Evolutionary conservation across 345 rosid species (phyloP), one percentile per base, ranked within the genome.

Genomic region (Eucalyptus tenuipes): DNA sequence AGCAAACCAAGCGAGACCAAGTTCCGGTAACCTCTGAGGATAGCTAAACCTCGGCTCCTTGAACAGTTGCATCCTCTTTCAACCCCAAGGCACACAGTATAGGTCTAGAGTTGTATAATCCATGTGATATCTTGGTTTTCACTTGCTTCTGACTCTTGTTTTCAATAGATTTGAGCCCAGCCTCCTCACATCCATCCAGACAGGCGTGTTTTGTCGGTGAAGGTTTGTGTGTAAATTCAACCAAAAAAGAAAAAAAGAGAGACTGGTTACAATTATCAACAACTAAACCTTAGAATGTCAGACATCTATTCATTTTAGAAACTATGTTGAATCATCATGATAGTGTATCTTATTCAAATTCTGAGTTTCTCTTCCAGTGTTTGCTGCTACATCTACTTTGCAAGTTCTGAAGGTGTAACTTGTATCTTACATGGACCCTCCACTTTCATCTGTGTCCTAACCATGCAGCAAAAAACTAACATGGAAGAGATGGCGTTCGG

Each of bases 1-100:
- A 91, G 95, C 93, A 92, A 93, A 90, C 95, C 95, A 57, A 93
- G 91, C 85, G 93, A 94, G 87, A 90, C 92, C 85, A 94, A 91
- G 94, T 91, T 91, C 87, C 92, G 89, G 24, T 92, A 89, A 92
- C 89, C 59, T 81, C 68, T n/a, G n/a, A 53, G 87, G 64, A 59
- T 55, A 52, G 87, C 87, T 44, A 14, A 49, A 85, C 87, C 87
- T 5, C 27, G 27, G 84, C 29, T 75, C 47, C 47, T 40, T 20
- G 13, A 42, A 75, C 87, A 53, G 87, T n/a, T 40, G 47, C 64
- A 40, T 86, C 42, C 87, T 86, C 87, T 86, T 86, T 86, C 87
- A 50, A 42, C 64, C 87, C 87, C 87, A 8, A 50, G 87, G 64
- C 87, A 86, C 61, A 85, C 57, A 86, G 87, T 59, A 52, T 86